A percentile compares a stretch with the other conserved stretches of the same genome.
Evolutionary conservation across 345 rosid species (phyloP).

Genomic region (Brassica carinata): DNA sequence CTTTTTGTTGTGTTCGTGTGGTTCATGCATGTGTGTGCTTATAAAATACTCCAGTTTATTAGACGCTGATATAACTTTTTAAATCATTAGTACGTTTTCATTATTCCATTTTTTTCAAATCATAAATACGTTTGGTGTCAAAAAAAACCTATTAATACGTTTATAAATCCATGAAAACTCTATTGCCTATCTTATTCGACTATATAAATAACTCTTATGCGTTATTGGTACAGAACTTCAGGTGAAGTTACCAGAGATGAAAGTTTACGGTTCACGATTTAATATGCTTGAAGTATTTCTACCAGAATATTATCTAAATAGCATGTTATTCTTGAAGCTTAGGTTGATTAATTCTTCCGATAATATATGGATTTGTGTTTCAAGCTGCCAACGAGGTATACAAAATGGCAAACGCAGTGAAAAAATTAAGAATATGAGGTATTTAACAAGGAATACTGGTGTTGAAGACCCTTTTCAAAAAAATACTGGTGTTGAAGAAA

Average conservation of each 20-base stretch:
- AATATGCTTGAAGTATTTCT: not conserved
- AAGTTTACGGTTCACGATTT: not conserved
- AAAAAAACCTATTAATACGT: not conserved
- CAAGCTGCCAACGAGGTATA: not conserved
- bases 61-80: not conserved
- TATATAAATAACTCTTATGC: not conserved
- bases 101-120: too few relatives aligned
- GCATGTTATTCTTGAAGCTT: not conserved
- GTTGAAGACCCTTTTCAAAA: not conserved
- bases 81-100: too few relatives aligned
- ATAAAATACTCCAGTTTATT: not conserved
- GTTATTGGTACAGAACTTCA: not conserved
- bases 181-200: not conserved
- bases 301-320: not conserved
- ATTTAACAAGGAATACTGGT: not conserved
- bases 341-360: not conserved
- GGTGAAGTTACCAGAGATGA: not conserved
- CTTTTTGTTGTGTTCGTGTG: slow-evolving; percentile 21
- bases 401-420: not conserved
- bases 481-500: not conserved
- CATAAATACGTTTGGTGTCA: too few relatives aligned
- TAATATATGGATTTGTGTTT: not conserved
- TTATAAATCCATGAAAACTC: not conserved
- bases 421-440: not conserved
- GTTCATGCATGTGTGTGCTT: slow-evolving; percentile 37